Conservation (phyloP, 768 basidiomycete species). For the Mycena haematopus region DNA sequence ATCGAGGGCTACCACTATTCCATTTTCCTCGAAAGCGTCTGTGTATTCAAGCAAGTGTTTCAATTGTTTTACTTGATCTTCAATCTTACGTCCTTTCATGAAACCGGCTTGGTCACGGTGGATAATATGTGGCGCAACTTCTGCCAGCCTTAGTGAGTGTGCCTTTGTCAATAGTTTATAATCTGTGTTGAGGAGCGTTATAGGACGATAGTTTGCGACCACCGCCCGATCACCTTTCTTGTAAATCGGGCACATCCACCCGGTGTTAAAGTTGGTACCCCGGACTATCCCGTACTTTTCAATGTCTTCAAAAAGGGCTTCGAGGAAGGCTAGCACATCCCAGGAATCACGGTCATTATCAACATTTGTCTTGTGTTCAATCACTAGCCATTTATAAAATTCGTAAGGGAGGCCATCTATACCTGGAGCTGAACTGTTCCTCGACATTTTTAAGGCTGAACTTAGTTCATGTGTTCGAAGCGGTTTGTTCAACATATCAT, state of each 20-base stretch:
- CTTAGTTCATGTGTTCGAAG: too few relatives aligned
- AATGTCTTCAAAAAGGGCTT: not conserved
- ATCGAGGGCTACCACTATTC: not conserved
- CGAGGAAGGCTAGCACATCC: not conserved
- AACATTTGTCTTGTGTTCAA: conserved; percentile 1
- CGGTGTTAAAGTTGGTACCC: not conserved
- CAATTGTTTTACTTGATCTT: conserved; percentile 31
- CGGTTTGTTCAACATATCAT: not conserved
- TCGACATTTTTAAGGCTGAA: too few relatives aligned
- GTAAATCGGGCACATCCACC: conserved; percentile 6
- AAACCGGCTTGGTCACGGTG: conserved; percentile 13
- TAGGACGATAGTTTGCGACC: not conserved
- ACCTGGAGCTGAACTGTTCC: too few relatives aligned
- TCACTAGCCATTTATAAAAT: conserved; percentile 6
- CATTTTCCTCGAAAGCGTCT: conserved; percentile 21
- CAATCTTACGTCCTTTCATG: conserved; percentile 15
- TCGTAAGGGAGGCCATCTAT: not conserved
- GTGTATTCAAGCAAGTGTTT: conserved; percentile 10
- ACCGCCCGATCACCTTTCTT: conserved; percentile 5
- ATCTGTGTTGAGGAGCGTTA: conserved; percentile 1
- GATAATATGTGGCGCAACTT: not conserved
- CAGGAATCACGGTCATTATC: not conserved
- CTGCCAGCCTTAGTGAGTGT: not conserved
- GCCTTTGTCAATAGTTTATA: conserved; percentile 9
- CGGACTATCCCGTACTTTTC: not conserved